Evolutionary conservation across 345 rosid species (phyloP).

Genomic region (Euphorbia lathyris): DNA sequence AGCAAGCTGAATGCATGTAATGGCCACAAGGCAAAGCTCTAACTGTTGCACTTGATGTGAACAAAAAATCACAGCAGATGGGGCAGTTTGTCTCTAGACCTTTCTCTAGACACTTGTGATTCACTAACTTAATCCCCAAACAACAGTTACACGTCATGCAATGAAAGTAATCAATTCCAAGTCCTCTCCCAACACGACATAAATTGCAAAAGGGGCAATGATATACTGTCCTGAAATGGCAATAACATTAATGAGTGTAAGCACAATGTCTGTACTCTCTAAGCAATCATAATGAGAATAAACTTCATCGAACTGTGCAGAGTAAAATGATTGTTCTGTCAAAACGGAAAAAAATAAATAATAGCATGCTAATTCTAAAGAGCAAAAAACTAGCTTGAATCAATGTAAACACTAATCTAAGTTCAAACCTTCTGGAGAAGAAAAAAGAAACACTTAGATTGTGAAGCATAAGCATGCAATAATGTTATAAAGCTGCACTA

Average conservation of each 20-base stretch:
- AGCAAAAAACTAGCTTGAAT: background rate
- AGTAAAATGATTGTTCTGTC: background rate
- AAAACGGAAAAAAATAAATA: background rate
- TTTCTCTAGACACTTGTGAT: slow-evolving; percentile 88
- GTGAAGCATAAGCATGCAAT: background rate
- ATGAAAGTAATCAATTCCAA: slow-evolving; percentile 83
- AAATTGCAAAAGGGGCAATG: slow-evolving; percentile 94
- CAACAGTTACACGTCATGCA: slow-evolving; percentile 98
- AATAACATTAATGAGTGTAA: background rate
- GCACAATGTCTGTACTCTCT: background rate
- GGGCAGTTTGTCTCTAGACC: slow-evolving; percentile 86
- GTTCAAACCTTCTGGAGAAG: background rate
- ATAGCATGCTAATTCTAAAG: background rate
- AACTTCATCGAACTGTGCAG: background rate
- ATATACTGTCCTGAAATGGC: slow-evolving; percentile 57
- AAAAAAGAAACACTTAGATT: background rate
- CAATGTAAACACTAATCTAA: background rate
- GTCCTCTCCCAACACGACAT: slow-evolving; percentile 88
- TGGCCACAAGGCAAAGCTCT: slow-evolving; percentile 94
- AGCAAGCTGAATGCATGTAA: slow-evolving; percentile 89
- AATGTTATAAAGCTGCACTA: background rate
- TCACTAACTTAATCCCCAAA: slow-evolving; percentile 62
- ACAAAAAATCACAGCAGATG: slow-evolving; percentile 81
- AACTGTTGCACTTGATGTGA: slow-evolving; percentile 78
- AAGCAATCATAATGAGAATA: background rate